These are phyloP conservation scores for Ganoderma lucidum DNA, from an alignment of 1,284 basidiomycete species.

Conservation along the genomic window DNA sequence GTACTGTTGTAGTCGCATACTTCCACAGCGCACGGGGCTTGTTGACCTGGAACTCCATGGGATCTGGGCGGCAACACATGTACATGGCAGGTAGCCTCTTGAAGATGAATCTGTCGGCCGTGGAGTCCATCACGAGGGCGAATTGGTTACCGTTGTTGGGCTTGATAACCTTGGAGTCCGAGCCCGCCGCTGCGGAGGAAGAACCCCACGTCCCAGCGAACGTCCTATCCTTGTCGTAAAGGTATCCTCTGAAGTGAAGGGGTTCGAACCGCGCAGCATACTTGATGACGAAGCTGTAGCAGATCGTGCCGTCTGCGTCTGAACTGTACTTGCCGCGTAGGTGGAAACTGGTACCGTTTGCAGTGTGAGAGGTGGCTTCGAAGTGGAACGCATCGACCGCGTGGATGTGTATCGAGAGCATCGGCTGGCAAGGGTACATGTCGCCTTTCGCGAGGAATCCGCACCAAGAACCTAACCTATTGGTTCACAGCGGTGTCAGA, in stretches of 20 bases:
- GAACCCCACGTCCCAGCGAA: slow-evolving; percentile 24
- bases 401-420: slow-evolving; percentile 19
- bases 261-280: slow-evolving; percentile 20
- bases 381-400: slow-evolving; percentile 11
- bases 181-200: not conserved
- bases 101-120: slow-evolving; percentile 19
- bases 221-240: slow-evolving; percentile 21
- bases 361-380: slow-evolving; percentile 14
- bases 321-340: slow-evolving; percentile 6
- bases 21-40: slow-evolving; percentile 25
- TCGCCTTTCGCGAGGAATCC: slow-evolving; percentile 21
- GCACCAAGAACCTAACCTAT: slow-evolving; percentile 17
- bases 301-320: slow-evolving; percentile 8
- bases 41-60: slow-evolving; percentile 17
- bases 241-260: slow-evolving; percentile 19
- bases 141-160: slow-evolving; percentile 10
- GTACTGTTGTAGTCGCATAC: slow-evolving; percentile 24
- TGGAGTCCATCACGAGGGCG: slow-evolving; percentile 1
- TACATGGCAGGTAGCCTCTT: slow-evolving; percentile 17
- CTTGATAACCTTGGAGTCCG: not conserved
- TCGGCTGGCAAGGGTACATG: slow-evolving; percentile 20
- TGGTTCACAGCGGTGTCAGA: not conserved
- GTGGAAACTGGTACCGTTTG: slow-evolving; percentile 16
- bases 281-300: slow-evolving; percentile 12
- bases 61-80: slow-evolving; percentile 24